A percentile compares a stretch with the other conserved stretches of the same genome.
phyloP scores from a whole-genome alignment of 768 basidiomycete genomes.

The Pholiota molesta region DNA sequence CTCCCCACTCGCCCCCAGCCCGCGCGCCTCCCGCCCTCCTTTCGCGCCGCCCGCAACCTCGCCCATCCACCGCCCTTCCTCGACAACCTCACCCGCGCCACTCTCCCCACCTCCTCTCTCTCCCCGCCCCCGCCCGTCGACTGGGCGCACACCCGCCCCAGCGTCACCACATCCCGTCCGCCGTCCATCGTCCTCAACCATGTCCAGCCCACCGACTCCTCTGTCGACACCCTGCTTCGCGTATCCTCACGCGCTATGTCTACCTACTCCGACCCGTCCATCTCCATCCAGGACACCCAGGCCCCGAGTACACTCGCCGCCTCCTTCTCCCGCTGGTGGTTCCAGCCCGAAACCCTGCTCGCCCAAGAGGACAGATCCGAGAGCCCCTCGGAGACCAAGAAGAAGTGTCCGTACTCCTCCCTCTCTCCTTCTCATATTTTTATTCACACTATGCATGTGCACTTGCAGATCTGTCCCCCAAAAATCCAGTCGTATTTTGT shows the following conservation, averaged over 20 bases:
- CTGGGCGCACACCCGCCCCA: slow-evolving; percentile 10
- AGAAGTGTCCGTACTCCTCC: slow-evolving; percentile 56
- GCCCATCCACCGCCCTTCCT: slow-evolving; percentile 54
- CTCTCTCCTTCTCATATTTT: not conserved
- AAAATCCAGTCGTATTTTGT: slow-evolving; percentile 91
- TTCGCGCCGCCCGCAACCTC: slow-evolving; percentile 33
- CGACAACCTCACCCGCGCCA: slow-evolving; percentile 57
- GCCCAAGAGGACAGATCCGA: slow-evolving; percentile 50
- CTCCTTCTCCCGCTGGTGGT: slow-evolving; percentile 52
- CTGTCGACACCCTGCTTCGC: slow-evolving; percentile 61
- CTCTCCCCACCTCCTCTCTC: slow-evolving; percentile 65
- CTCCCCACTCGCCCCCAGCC: slow-evolving; percentile 48
- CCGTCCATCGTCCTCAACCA: slow-evolving; percentile 39
- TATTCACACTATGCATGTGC: slow-evolving; percentile 10
- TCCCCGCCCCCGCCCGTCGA: slow-evolving; percentile 38
- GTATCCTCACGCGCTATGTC: slow-evolving; percentile 35
- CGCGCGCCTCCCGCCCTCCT: slow-evolving; percentile 43
- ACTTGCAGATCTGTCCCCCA: slow-evolving; percentile 68
- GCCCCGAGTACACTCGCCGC: slow-evolving; percentile 13
- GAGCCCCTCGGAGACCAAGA: slow-evolving; percentile 41
- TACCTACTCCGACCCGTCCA: slow-evolving; percentile 20
- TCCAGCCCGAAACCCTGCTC: slow-evolving; percentile 49
- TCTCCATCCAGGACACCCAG: slow-evolving; percentile 11
- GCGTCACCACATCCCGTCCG: slow-evolving; percentile 21
- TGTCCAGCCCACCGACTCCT: slow-evolving; percentile 48